A percentile compares a stretch with the other conserved stretches of the same genome.
Evolutionary conservation across 495 filamentous ascomycete genomes (phyloP).

Genomic region (Wilcoxina mikolae): DNA sequence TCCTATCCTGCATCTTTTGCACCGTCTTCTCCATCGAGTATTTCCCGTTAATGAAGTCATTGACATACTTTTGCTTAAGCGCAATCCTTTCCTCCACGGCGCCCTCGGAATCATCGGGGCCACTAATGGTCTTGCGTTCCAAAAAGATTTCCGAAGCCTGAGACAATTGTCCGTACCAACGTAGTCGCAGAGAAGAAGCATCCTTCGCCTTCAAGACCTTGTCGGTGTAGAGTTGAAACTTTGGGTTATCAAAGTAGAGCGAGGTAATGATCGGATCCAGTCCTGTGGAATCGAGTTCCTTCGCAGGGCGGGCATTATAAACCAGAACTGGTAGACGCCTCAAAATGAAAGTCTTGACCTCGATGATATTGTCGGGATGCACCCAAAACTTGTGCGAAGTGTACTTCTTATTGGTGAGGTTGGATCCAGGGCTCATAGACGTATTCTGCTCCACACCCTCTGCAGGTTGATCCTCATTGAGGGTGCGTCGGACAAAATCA

Average conservation of each 20-base stretch:
- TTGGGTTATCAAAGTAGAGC: slow-evolving; percentile 81
- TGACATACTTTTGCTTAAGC: slow-evolving; percentile 87
- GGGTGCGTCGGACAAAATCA: slow-evolving; percentile 71
- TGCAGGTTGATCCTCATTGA: slow-evolving; percentile 39
- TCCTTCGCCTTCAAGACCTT: slow-evolving; percentile 67
- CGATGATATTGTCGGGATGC: slow-evolving; percentile 81
- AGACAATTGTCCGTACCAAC: slow-evolving; percentile 80
- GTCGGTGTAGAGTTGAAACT: slow-evolving; percentile 68
- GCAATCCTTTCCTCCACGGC: slow-evolving; percentile 55
- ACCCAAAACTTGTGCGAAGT: slow-evolving; percentile 98
- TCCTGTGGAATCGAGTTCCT: slow-evolving; percentile 56
- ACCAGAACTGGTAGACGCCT: slow-evolving; percentile 79
- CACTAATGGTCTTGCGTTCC: slow-evolving; percentile 77
- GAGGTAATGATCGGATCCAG: slow-evolving; percentile 85
- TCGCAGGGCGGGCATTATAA: slow-evolving; percentile 74
- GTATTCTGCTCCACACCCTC: not conserved
- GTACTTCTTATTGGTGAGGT: slow-evolving; percentile 37
- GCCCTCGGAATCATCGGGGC: slow-evolving; percentile 35
- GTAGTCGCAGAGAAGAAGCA: slow-evolving; percentile 66
- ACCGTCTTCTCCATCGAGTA: slow-evolving; percentile 87
- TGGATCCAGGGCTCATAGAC: slow-evolving; percentile 16
- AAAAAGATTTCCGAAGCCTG: slow-evolving; percentile 62
- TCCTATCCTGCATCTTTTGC: slow-evolving; percentile 60
- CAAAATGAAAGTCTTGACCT: slow-evolving; percentile 88
- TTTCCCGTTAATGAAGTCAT: slow-evolving; percentile 69